A percentile compares a stretch with the other conserved stretches of the same genome.
Conservation (phyloP, 352 stramenopile genomes). For the Globisporangium nagaii region DNA sequence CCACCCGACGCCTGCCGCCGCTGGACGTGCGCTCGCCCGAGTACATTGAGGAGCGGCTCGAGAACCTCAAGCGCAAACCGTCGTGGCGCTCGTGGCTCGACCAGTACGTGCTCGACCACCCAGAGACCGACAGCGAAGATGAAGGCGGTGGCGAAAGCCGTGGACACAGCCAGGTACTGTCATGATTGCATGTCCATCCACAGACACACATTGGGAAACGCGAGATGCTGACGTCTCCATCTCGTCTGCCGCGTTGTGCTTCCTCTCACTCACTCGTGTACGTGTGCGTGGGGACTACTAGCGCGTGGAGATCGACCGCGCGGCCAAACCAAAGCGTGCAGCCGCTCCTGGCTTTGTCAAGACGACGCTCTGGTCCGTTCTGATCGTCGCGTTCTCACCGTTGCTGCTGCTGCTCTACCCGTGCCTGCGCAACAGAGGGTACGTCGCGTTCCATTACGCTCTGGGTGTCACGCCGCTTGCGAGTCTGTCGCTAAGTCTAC, state of each 20-base stretch:
- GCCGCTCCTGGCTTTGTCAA: slow-evolving; percentile 30
- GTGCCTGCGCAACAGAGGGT: slow-evolving; percentile 53
- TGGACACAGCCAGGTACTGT: neutral
- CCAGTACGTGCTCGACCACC: slow-evolving; percentile 59
- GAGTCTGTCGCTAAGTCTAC: too few relatives aligned
- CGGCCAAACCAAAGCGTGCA: neutral
- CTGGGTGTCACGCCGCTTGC: too few relatives aligned
- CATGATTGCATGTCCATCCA: neutral
- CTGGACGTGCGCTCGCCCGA: slow-evolving; percentile 73
- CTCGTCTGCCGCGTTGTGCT: too few relatives aligned
- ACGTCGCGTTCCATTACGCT: too few relatives aligned
- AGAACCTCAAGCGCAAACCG: slow-evolving; percentile 79
- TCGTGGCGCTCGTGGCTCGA: slow-evolving; percentile 62
- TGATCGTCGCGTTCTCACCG: slow-evolving; percentile 38
- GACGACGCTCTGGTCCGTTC: slow-evolving; percentile 52
- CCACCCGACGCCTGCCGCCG: slow-evolving; percentile 26
- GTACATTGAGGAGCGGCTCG: slow-evolving; percentile 79
- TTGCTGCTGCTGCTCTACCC: slow-evolving; percentile 55
- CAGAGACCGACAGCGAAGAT: slow-evolving; percentile 32
- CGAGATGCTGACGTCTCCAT: too few relatives aligned
- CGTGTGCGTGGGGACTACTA: neutral
- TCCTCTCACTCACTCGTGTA: neutral
- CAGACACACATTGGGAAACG: neutral
- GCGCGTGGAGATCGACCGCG: slow-evolving; percentile 10
- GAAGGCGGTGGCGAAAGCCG: slow-evolving; percentile 11